phyloP scores from a whole-genome alignment of 257 asterid genomes.

The Prunella vulgaris region DNA sequence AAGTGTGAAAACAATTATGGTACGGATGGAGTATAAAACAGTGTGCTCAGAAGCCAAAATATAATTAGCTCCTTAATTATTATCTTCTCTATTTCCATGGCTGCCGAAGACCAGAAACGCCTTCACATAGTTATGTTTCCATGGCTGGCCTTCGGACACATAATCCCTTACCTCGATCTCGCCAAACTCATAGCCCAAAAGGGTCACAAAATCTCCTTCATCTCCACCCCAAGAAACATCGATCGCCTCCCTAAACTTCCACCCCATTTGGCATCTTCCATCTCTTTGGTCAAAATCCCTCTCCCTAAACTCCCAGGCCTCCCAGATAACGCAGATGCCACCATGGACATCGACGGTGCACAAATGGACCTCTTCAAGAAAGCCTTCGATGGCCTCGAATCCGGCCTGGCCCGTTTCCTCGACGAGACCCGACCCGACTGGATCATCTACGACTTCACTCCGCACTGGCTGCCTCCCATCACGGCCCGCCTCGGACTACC shows the following conservation, averaged over 20 bases:
- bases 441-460: neutral
- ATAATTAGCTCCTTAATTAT: too few relatives aligned
- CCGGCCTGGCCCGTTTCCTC: neutral
- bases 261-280: neutral
- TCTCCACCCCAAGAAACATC: slow-evolving; percentile 39
- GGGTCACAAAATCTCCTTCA: slow-evolving; percentile 48
- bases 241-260: slow-evolving; percentile 31
- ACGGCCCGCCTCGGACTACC: neutral
- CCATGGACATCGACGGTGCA: slow-evolving; percentile 17
- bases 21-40: too few relatives aligned
- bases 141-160: slow-evolving; percentile 15
- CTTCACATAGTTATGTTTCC: slow-evolving; percentile 1
- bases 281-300: slow-evolving; percentile 19
- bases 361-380: slow-evolving; percentile 27
- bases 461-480: neutral
- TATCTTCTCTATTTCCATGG: too few relatives aligned
- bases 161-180: neutral
- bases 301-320: slow-evolving; percentile 14
- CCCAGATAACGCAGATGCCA: slow-evolving; percentile 34
- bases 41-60: too few relatives aligned
- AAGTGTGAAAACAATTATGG: too few relatives aligned
- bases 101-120: neutral
- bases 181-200: slow-evolving; percentile 19
- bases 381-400: slow-evolving; percentile 15
- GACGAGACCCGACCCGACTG: neutral